Evolutionary conservation across 768 basidiomycete genomes (phyloP), one percentile per base, ranked within the genome.

Genomic region (Russula compacta): DNA sequence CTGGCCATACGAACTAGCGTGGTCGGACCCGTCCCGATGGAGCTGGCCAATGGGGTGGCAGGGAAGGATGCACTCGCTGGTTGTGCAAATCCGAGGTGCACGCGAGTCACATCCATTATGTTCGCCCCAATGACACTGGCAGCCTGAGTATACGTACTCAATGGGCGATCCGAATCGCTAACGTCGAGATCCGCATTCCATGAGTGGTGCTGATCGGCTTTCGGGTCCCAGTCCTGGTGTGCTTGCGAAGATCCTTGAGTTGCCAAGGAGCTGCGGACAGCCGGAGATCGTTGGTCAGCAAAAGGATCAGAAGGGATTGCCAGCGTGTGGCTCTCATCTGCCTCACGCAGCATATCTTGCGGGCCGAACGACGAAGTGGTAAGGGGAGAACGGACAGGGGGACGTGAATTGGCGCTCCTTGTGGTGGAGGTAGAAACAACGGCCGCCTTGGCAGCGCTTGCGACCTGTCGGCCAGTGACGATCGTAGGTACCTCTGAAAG

Each of bases 401-500:
- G 79, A 68, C 17, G 78, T 71, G 61, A 80, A 78, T 60, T 80
- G 69, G 50, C 74, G 69, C 52, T 81, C 78, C 4, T 66, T 38
- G 53, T 68, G 68, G 61, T 67, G 66, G 63, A 70, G 51, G 63
- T 68, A 67, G 32, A 70, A 68, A 92, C 83, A 38, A 92, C 85
- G 69, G 89, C 87, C 35, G 90, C 87, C 72, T 85, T 89, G 51
- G 84, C 84, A 40, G 89, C 83, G 38, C 87, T 87, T 44, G 89
- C 73, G 7, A 90, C 86, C 67, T 89, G 85, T 51, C 86, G 71
- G 79, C 67, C 88, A 0, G 87, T 89, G 64, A 92, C 82, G 66
- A 92, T 92, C 76, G 86, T 84, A 24, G 89, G 88, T 1, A 87
- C 83, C 70, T 92, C 89, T 67, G 85, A 83, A 61, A 91, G 74